These are phyloP conservation scores for Dictyostelium intermedium DNA, from an alignment of 78 protist genomes.

Conservation along the genomic window DNA sequence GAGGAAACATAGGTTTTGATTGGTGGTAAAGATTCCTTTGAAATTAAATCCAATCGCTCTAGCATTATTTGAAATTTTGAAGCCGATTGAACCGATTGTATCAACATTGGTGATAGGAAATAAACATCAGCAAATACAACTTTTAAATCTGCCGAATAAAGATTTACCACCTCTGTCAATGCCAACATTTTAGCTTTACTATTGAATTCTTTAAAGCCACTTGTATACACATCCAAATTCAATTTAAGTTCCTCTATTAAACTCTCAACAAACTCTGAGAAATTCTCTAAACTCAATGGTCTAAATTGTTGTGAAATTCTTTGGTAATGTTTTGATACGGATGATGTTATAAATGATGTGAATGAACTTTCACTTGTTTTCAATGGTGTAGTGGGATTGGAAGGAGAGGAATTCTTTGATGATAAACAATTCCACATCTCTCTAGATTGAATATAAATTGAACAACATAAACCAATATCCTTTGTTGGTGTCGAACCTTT, in stretches of 20 bases:
- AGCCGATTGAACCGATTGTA: slow-evolving; percentile 64
- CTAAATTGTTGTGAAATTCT: slow-evolving; percentile 8
- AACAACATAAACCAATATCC: slow-evolving; percentile 30
- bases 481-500: neutral
- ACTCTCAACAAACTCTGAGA: slow-evolving; percentile 11
- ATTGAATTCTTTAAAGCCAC: slow-evolving; percentile 23
- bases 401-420: neutral
- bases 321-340: slow-evolving; percentile 54
- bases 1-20: slow-evolving; percentile 25
- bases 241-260: slow-evolving; percentile 33
- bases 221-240: neutral
- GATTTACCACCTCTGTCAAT: slow-evolving; percentile 16
- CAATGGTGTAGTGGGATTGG: neutral
- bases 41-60: slow-evolving; percentile 4
- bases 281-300: slow-evolving; percentile 56
- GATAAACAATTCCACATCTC: slow-evolving; percentile 58
- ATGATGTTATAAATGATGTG: slow-evolving; percentile 21
- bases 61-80: slow-evolving; percentile 31
- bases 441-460: slow-evolving; percentile 57
- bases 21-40: slow-evolving; percentile 38
- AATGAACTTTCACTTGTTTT: slow-evolving; percentile 30
- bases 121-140: slow-evolving; percentile 52
- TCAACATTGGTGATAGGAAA: slow-evolving; percentile 56
- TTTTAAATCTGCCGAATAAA: slow-evolving; percentile 24
- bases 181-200: neutral